A percentile compares a stretch with the other conserved stretches of the same genome.
Conservation (phyloP, 2,329 filamentous ascomycete genomes). For the Ascochyta fabae region DNA sequence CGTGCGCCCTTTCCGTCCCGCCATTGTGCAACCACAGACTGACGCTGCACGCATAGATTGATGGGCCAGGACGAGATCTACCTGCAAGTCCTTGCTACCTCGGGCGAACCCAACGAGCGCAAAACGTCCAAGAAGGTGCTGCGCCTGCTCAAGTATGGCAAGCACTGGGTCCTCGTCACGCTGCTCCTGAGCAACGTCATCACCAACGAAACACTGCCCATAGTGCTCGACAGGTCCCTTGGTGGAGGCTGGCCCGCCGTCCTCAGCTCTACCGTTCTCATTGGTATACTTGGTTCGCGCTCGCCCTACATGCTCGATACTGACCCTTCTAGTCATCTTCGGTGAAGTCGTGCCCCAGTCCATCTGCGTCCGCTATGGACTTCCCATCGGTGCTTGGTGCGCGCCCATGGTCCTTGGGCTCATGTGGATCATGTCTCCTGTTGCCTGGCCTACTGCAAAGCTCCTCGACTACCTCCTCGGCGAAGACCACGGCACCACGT, state of each 20-base stretch:
- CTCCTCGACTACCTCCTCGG: slow-evolving; percentile 91
- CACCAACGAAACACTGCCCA: slow-evolving; percentile 90
- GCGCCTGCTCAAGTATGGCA: slow-evolving; percentile 80
- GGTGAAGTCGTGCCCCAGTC: slow-evolving; percentile 96
- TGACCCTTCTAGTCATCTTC: slow-evolving; percentile 77
- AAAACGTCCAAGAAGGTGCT: slow-evolving; percentile 85
- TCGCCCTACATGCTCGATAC: neutral
- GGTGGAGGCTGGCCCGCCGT: slow-evolving; percentile 95
- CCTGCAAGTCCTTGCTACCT: slow-evolving; percentile 89
- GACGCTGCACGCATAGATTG: slow-evolving; percentile 50
- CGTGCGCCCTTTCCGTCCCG: slow-evolving; percentile 58
- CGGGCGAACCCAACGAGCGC: slow-evolving; percentile 82
- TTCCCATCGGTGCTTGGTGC: slow-evolving; percentile 95
- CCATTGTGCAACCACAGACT: slow-evolving; percentile 25
- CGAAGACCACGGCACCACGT: slow-evolving; percentile 93
- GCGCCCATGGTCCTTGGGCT: slow-evolving; percentile 82
- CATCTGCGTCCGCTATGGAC: slow-evolving; percentile 91
- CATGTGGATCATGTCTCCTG: slow-evolving; percentile 90
- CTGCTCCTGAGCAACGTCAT: slow-evolving; percentile 95
- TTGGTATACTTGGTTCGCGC: slow-evolving; percentile 66
- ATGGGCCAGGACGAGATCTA: slow-evolving; percentile 93
- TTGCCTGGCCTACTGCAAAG: slow-evolving; percentile 95
- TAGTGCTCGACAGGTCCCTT: slow-evolving; percentile 90
- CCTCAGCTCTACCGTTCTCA: slow-evolving; percentile 88
- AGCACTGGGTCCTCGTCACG: slow-evolving; percentile 98